A percentile compares a stretch with the other conserved stretches of the same genome.
phyloP scores from a whole-genome alignment of 495 filamentous ascomycete species.

The Talaromyces thailandensis region DNA sequence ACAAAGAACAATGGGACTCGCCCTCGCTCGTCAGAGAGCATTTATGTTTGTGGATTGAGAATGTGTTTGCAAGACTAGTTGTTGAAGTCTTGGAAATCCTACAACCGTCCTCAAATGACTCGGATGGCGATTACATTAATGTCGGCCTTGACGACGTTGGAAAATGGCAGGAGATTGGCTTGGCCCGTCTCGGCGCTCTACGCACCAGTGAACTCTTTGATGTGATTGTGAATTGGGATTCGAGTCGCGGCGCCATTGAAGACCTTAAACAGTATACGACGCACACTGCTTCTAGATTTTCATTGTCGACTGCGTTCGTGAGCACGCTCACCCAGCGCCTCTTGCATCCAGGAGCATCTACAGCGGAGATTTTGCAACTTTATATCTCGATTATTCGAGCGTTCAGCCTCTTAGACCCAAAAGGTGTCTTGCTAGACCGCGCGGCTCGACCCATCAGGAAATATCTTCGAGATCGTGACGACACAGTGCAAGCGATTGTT shows the following conservation, averaged over 20 bases:
- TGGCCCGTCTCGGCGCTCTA: constrained; percentile 68
- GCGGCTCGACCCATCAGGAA: constrained; percentile 74
- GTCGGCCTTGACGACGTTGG: constrained; percentile 54
- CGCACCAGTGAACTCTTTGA: constrained; percentile 81
- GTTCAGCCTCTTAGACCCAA: constrained; percentile 82
- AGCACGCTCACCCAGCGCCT: constrained; percentile 59
- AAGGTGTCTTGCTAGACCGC: constrained; percentile 81
- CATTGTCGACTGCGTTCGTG: constrained; percentile 66
- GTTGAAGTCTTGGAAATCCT: constrained; percentile 52
- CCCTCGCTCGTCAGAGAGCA: constrained; percentile 47
- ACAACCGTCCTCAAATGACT: constrained; percentile 17
- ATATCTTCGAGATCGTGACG: constrained; percentile 88
- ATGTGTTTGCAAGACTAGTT: constrained; percentile 56
- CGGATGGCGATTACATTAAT: constrained; percentile 14
- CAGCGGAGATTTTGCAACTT: constrained; percentile 74
- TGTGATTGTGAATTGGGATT: constrained; percentile 77
- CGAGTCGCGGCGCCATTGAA: constrained; percentile 69
- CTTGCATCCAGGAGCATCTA: constrained; percentile 82
- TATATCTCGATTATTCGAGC: constrained; percentile 91
- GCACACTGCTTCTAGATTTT: constrained; percentile 43
- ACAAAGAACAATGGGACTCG: constrained; percentile 48
- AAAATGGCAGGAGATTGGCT: constrained; percentile 73
- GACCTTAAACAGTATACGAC: constrained; percentile 60
- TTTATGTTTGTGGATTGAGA: constrained; percentile 62
- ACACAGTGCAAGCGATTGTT: constrained; percentile 82